phyloP scores from a whole-genome alignment of 2,329 filamentous ascomycete species.

The Periconia macrospinosa region DNA sequence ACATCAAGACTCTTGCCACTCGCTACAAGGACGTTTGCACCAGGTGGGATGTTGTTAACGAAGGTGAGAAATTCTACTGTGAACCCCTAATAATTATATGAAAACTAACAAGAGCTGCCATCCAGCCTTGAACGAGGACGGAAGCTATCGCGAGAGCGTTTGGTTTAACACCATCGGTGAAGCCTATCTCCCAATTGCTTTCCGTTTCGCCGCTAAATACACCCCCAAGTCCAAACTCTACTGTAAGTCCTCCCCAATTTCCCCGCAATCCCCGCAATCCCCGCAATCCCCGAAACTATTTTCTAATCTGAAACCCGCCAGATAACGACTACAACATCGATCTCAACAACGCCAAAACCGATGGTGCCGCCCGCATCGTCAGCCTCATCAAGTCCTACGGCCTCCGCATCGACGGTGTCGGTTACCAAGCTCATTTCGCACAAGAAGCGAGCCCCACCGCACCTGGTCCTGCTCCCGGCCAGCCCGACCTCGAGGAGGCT shows the following conservation, averaged over 20 bases:
- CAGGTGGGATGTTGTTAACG: constrained; percentile 46
- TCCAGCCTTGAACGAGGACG: constrained; percentile 49
- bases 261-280: not conserved
- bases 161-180: constrained; percentile 49
- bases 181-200: constrained; percentile 51
- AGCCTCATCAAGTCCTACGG: constrained; percentile 45
- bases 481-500: constrained; percentile 49
- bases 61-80: constrained; percentile 35
- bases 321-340: constrained; percentile 69
- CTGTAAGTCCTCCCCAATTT: constrained; percentile 26
- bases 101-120: constrained; percentile 28
- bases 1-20: constrained; percentile 43
- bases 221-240: constrained; percentile 50
- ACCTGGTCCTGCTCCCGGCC: constrained; percentile 46
- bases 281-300: not conserved
- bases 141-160: constrained; percentile 46
- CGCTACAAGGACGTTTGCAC: constrained; percentile 45
- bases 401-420: constrained; percentile 62
- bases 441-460: constrained; percentile 55
- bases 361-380: constrained; percentile 40
- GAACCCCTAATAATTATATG: constrained; percentile 37
- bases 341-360: constrained; percentile 50
- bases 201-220: constrained; percentile 44
- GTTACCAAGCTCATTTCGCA: constrained; percentile 62
- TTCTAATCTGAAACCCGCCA: not conserved